Base-by-base conservation (phyloP, 1,139 yeast genomes). In the Pichia sp. region DNA sequence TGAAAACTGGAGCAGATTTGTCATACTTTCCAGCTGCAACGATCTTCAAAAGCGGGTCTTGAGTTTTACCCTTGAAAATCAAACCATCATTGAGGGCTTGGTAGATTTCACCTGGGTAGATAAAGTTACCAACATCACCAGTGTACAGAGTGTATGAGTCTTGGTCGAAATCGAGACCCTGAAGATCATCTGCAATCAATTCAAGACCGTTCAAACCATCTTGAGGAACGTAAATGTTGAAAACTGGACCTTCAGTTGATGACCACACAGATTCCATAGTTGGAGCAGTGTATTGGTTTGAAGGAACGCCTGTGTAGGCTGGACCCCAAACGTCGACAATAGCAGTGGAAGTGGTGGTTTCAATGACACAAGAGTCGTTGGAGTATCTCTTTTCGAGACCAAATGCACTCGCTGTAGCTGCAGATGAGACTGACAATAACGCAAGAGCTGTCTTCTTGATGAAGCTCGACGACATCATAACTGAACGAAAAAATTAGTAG, bases 71-170 rank as follows among this genome's bases (percentile, higher is more conserved):
- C 21, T 35, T 33, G 16, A 44, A 44, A 11, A 18, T 23, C 10
- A 42, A 22, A 29, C 38, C 37, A 11, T 22, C 13, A n/a, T 17
- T 12, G n/a, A 34, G 17, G 17, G 34, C 25, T 3, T 36, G 18
- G 15, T 31, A 41, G 10, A 40, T 40, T 4, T 18, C 23, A 31
- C 38, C 40, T 6, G 47, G 41, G 13, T 35, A 22, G 32, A 35
- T 29, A 27, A 44, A 44, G 15, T 39, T 27, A 27, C 25, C 38
- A 21, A 40, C 6, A 27, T 44, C 44, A 40, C 47, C 47, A 6
- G 45, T 24, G n/a, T 28, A 40, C 9, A 44, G 21, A 12, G n/a
- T 28, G 19, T 22, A 41, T 2, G 35, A 29, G n/a, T 21, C 14
- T 2, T 24, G n/a, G 9, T 16, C 16, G 4, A 22, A 30, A 6